Conservation (phyloP, 148 eudicot genomes). For the Polygonum aviculare region DNA sequence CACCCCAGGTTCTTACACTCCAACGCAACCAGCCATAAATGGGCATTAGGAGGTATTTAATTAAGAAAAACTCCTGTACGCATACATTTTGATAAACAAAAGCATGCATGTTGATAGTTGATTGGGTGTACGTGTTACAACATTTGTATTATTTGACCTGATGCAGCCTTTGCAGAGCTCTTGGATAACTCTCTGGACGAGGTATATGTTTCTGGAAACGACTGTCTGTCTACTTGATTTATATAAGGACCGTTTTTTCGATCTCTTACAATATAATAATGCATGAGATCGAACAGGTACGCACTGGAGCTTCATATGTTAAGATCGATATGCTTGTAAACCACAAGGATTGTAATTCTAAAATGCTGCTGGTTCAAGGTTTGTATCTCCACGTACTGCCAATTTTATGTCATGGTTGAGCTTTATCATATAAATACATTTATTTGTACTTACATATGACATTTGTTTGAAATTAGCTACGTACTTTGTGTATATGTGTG, state of each 20-base stretch:
- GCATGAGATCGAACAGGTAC: neutral
- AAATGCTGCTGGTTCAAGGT: constrained; percentile 77
- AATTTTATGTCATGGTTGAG: neutral
- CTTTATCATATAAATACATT: too few species aligned
- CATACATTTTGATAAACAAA: too few species aligned
- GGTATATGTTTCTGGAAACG: constrained; percentile 21
- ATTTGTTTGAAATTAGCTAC: too few species aligned
- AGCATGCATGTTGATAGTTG: too few species aligned
- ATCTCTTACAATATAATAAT: neutral
- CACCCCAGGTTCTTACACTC: constrained; percentile 78
- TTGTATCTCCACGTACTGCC: neutral
- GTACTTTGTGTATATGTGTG: too few species aligned
- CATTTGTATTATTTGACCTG: neutral
- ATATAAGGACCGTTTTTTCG: neutral
- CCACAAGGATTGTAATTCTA: constrained; percentile 27
- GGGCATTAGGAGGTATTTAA: constrained; percentile 69
- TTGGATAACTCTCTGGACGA: constrained; percentile 75
- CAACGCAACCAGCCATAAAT: constrained; percentile 85
- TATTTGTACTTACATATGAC: too few species aligned
- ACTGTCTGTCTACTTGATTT: neutral
- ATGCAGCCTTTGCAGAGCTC: constrained; percentile 67
- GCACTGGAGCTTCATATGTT: constrained; percentile 68
- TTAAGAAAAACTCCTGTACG: neutral
- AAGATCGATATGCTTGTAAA: constrained; percentile 39
- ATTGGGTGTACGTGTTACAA: neutral